A percentile compares a stretch with the other conserved stretches of the same genome.
Conservation (phyloP, 495 filamentous ascomycete genomes). For the Hypoxylon fuscum region DNA sequence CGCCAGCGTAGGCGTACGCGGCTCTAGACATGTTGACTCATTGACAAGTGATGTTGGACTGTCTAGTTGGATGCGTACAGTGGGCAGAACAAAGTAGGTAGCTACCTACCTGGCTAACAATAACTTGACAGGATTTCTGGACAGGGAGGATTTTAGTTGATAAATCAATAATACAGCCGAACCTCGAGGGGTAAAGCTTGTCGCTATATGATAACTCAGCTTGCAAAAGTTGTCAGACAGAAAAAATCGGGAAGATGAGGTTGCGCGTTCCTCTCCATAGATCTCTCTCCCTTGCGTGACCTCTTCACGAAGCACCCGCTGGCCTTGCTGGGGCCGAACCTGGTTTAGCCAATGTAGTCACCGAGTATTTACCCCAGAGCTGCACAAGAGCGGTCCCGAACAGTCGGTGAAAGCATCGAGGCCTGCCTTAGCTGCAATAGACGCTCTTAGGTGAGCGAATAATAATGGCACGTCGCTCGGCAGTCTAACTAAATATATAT, state of each 20-base stretch:
- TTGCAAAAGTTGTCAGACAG: neutral
- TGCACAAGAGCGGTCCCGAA: constrained; percentile 33
- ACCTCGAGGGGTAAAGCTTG: too few relatives aligned
- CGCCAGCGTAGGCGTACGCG: neutral
- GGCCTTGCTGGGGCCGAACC: neutral
- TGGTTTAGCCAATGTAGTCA: constrained; percentile 11
- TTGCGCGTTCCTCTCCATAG: too few relatives aligned
- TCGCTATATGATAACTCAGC: too few relatives aligned
- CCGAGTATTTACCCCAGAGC: constrained; percentile 31
- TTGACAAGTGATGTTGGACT: neutral
- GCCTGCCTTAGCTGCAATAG: constrained; percentile 6
- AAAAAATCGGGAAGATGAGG: constrained; percentile 4
- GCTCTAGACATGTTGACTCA: neutral
- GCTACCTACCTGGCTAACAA: neutral
- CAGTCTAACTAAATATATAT: neutral
- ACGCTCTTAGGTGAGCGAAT: constrained; percentile 1
- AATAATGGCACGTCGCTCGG: constrained; percentile 6
- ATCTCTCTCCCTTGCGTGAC: constrained; percentile 21
- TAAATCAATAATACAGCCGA: too few relatives aligned
- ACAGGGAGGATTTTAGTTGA: too few relatives aligned
- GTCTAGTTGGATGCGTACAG: too few relatives aligned
- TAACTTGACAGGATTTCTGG: too few relatives aligned
- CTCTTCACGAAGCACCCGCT: neutral
- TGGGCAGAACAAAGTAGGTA: neutral
- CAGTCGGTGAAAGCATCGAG: constrained; percentile 31